These are phyloP conservation scores for Cruciata laevipes DNA, from an alignment of 257 asterid genomes.

Conservation along the genomic window DNA sequence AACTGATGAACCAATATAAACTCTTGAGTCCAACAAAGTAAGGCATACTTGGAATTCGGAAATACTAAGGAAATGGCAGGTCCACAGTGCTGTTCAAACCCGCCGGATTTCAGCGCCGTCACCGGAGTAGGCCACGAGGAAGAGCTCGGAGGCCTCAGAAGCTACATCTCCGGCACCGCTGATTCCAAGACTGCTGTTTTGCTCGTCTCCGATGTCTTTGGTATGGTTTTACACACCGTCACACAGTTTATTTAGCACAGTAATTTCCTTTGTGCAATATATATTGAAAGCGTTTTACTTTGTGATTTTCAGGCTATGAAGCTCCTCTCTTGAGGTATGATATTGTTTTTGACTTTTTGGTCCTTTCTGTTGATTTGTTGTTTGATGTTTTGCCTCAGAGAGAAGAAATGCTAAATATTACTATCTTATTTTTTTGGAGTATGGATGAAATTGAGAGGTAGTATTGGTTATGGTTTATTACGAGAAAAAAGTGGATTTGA, in stretches of 20 bases:
- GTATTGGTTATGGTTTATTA: not conserved
- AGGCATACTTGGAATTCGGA: not conserved
- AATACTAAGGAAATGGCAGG: constrained; percentile 27
- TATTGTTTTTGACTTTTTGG: no score
- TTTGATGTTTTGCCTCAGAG: not conserved
- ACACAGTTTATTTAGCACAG: not conserved
- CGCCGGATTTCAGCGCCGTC: constrained; percentile 32
- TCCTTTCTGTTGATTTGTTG: not conserved
- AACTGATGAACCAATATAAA: not conserved
- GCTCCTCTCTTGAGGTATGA: constrained; percentile 56
- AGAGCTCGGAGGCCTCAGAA: constrained; percentile 41
- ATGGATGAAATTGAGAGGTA: not conserved
- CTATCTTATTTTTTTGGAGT: not conserved
- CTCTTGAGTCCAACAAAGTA: not conserved
- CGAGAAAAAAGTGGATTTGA: not conserved
- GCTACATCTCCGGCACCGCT: constrained; percentile 36
- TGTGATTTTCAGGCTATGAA: constrained; percentile 47
- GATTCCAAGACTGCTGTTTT: constrained; percentile 37
- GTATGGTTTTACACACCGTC: constrained; percentile 18
- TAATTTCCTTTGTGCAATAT: not conserved
- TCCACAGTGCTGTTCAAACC: constrained; percentile 44
- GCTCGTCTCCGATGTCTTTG: constrained; percentile 48
- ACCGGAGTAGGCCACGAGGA: constrained; percentile 37
- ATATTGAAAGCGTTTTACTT: not conserved
- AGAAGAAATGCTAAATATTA: not conserved